Percentiles rank a stretch among this genome's conserved stretches.
Conservation (phyloP, 2,329 filamentous ascomycete species). For the Metarhizium humberi region DNA sequence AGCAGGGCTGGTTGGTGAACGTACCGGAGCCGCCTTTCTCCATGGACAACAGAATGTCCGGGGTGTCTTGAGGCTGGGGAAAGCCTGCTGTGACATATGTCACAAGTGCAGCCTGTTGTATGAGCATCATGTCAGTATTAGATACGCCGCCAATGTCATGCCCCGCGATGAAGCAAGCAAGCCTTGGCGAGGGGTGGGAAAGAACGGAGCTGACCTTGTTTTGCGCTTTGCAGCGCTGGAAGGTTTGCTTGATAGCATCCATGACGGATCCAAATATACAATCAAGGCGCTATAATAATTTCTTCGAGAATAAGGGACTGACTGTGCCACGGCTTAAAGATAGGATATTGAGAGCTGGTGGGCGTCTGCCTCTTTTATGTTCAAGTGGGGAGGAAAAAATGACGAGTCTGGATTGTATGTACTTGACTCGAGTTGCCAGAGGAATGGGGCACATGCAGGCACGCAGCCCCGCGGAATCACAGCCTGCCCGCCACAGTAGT, state of each 20-base stretch:
- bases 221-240: conserved; percentile 50
- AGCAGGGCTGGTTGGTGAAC: conserved; percentile 13
- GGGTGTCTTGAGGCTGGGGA: conserved; percentile 71
- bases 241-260: conserved; percentile 51
- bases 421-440: background rate
- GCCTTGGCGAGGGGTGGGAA: too few species aligned
- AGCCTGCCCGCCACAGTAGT: too few species aligned
- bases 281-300: conserved; percentile 10
- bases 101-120: conserved; percentile 66
- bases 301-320: background rate
- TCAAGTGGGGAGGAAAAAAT: background rate
- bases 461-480: too few species aligned
- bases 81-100: conserved; percentile 96
- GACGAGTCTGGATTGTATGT: background rate
- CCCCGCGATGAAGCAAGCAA: background rate
- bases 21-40: conserved; percentile 85
- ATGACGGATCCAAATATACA: conserved; percentile 21
- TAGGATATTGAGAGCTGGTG: background rate
- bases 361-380: background rate
- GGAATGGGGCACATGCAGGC: too few species aligned
- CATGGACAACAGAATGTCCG: conserved; percentile 77
- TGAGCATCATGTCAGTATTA: background rate
- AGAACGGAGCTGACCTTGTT: conserved; percentile 36
- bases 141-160: background rate
- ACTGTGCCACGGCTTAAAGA: background rate